Evolutionary conservation across 164 flowering plant genomes (phyloP).

Genomic region (Nymphaea thermarum): DNA sequence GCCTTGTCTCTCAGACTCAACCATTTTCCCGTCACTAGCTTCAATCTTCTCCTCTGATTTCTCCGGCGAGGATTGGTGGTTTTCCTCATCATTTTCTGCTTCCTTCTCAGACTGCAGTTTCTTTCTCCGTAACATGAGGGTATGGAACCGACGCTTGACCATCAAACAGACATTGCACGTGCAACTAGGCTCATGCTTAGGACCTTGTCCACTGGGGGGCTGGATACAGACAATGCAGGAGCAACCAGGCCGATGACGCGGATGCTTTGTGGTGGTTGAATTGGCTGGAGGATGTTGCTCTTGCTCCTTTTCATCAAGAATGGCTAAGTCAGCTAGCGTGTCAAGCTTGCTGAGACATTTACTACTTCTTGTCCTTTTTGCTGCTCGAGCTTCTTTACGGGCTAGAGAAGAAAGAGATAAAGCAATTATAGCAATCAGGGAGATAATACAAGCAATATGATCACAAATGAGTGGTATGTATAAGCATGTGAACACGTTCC

Average conservation of each 20-base stretch:
- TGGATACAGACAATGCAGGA: constrained; percentile 94
- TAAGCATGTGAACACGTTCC: too few species aligned
- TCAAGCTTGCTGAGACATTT: constrained; percentile 43
- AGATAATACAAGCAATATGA: too few species aligned
- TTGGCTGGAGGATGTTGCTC: constrained; percentile 22
- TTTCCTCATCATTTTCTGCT: too few species aligned
- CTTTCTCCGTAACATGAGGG: constrained; percentile 57
- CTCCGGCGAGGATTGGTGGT: too few species aligned
- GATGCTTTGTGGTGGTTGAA: constrained; percentile 72
- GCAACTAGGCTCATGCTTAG: constrained; percentile 67
- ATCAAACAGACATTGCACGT: constrained; percentile 65
- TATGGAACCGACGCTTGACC: constrained; percentile 65
- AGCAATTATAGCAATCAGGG: too few species aligned
- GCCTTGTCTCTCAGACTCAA: too few species aligned
- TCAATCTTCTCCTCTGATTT: too few species aligned
- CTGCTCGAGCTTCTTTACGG: constrained; percentile 29
- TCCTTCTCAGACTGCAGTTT: constrained; percentile 22
- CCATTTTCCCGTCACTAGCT: too few species aligned
- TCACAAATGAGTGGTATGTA: too few species aligned
- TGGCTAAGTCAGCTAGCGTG: constrained; percentile 60
- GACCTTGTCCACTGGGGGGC: constrained; percentile 87
- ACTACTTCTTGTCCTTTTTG: constrained; percentile 33
- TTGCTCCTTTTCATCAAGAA: constrained; percentile 31
- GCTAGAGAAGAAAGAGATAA: constrained; percentile 12
- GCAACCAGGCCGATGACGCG: constrained; percentile 85